A percentile compares a stretch with the other conserved stretches of the same genome.
phyloP scores from a whole-genome alignment of 768 basidiomycete species.

The Cystobasidiopsis lactophilus region DNA sequence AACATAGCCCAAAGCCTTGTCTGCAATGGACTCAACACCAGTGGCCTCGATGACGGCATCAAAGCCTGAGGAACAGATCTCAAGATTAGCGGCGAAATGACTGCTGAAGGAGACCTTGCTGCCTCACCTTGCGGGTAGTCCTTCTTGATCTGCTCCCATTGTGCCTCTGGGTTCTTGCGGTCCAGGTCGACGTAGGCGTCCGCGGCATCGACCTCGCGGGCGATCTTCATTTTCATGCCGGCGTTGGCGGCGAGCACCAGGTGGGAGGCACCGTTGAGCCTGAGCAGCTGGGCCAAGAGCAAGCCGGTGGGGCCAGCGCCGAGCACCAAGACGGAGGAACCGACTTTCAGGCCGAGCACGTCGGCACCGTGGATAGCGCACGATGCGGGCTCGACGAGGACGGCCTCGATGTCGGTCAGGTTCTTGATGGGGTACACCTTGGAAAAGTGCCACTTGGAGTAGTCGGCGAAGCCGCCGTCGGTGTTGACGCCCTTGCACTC shows the following conservation, averaged over 20 bases:
- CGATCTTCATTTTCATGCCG: conserved; percentile 74
- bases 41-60: conserved; percentile 66
- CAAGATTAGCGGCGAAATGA: not conserved
- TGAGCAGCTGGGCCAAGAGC: conserved; percentile 66
- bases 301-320: conserved; percentile 87
- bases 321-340: conserved; percentile 59
- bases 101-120: not conserved
- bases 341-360: conserved; percentile 59
- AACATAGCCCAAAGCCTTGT: conserved; percentile 73
- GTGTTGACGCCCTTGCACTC: conserved; percentile 53
- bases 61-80: conserved; percentile 30
- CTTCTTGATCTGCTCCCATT: conserved; percentile 59
- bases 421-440: conserved; percentile 45
- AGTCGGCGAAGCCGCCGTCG: conserved; percentile 61
- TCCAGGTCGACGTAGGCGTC: conserved; percentile 77
- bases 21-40: conserved; percentile 66
- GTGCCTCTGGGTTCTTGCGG: conserved; percentile 43
- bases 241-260: conserved; percentile 66
- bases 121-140: conserved; percentile 45
- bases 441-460: conserved; percentile 1
- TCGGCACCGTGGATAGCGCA: conserved; percentile 84
- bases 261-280: conserved; percentile 58
- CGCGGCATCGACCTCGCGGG: conserved; percentile 49
- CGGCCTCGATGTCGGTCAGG: conserved; percentile 65
- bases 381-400: conserved; percentile 48